Percentiles rank a stretch among this genome's conserved stretches.
Conservation (phyloP, 805 yeast genomes). For the Maudiozyma turicensis region DNA sequence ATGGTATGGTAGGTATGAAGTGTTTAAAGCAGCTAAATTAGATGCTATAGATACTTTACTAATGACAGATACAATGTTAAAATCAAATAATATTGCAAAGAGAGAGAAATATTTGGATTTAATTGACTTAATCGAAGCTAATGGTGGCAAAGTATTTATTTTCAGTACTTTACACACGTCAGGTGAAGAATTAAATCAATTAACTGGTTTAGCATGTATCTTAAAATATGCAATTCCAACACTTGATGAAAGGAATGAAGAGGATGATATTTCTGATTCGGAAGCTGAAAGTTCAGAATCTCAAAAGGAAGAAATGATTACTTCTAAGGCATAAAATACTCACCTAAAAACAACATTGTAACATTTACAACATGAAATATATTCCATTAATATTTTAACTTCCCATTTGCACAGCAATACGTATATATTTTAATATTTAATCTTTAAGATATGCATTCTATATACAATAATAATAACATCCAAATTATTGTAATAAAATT, state of each 20-base stretch:
- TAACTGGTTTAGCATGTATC: constrained; percentile 86
- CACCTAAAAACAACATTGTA: not conserved
- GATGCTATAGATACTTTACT: constrained; percentile 72
- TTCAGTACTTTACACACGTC: constrained; percentile 81
- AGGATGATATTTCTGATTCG: not conserved
- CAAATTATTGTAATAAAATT: too few species aligned
- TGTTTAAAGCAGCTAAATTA: constrained; percentile 57
- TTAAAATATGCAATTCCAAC: constrained; percentile 75
- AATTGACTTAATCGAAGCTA: constrained; percentile 52
- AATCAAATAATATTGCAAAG: constrained; percentile 58
- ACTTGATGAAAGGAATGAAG: constrained; percentile 46
- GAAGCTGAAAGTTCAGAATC: not conserved
- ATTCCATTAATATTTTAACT: not conserved
- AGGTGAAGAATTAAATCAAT: constrained; percentile 78
- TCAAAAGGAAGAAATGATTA: constrained; percentile 1
- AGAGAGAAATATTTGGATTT: constrained; percentile 62
- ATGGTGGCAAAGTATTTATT: constrained; percentile 68
- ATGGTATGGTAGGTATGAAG: constrained; percentile 85
- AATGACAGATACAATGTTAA: constrained; percentile 70
- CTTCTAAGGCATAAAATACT: not conserved
- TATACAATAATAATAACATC: too few species aligned
- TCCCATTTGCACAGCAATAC: too few species aligned
- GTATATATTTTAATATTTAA: too few species aligned
- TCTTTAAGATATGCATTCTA: too few species aligned
- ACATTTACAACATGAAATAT: not conserved